These are phyloP conservation scores for Candida silvatica DNA, from an alignment of 805 yeast genomes.

Conservation along the genomic window DNA sequence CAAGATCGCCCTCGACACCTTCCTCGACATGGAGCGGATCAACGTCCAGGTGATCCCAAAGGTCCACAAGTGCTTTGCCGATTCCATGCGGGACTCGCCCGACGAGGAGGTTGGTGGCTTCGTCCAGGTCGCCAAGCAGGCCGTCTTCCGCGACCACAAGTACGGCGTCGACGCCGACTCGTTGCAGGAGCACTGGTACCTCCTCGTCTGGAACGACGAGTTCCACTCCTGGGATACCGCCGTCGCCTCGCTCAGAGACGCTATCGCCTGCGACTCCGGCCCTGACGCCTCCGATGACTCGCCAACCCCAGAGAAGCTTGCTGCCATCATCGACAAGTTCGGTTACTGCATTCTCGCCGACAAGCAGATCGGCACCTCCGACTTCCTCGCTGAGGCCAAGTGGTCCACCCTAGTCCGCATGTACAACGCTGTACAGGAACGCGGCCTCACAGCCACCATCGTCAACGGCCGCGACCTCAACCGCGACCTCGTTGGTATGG, in stretches of 20 bases:
- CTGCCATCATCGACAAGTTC: neutral
- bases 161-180: neutral
- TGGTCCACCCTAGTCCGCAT: no score
- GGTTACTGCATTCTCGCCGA: neutral
- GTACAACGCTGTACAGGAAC: constrained; percentile 10
- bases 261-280: no score
- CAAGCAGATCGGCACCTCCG: constrained; percentile 9
- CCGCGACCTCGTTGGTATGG: constrained; percentile 37
- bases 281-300: no score
- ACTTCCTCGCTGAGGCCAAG: constrained; percentile 2
- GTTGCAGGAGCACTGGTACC: constrained; percentile 28
- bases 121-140: constrained; percentile 1
- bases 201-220: constrained; percentile 76
- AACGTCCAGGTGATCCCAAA: constrained; percentile 20
- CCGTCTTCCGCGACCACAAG: constrained; percentile 17
- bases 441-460: constrained; percentile 50
- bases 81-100: constrained; percentile 2
- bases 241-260: constrained; percentile 11
- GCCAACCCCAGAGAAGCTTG: neutral
- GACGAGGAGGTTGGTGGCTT: constrained; percentile 1
- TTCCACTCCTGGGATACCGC: constrained; percentile 43
- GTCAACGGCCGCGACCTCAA: constrained; percentile 40
- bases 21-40: constrained; percentile 30
- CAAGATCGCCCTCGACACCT: constrained; percentile 28
- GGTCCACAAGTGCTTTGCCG: constrained; percentile 2